Conservation (phyloP, 2,329 filamentous ascomycete genomes). For the Neurospora crassa region DNA sequence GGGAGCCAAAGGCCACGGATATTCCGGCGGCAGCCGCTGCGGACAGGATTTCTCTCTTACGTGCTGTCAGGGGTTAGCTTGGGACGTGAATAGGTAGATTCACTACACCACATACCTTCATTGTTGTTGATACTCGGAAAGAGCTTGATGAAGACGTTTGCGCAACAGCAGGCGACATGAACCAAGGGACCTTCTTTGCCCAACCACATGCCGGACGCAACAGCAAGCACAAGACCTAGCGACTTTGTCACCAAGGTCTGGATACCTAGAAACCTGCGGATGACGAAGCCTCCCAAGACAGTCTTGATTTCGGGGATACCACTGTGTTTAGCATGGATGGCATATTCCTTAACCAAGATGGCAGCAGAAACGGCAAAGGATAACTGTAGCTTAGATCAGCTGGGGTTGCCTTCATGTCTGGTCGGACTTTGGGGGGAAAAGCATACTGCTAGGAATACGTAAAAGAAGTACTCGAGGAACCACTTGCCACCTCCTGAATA, state of each 20-base stretch:
- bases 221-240: conserved; percentile 76
- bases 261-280: conserved; percentile 71
- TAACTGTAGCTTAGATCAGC: conserved; percentile 40
- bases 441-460: conserved; percentile 70
- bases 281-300: conserved; percentile 86
- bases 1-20: conserved; percentile 87
- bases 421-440: too few species aligned
- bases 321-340: conserved; percentile 82
- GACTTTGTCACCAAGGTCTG: conserved; percentile 92
- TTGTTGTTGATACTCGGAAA: conserved; percentile 76
- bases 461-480: conserved; percentile 81
- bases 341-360: conserved; percentile 73
- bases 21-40: conserved; percentile 88
- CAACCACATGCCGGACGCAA: conserved; percentile 91
- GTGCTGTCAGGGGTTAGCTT: conserved; percentile 42
- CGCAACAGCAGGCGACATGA: conserved; percentile 93
- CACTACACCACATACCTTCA: conserved; percentile 51
- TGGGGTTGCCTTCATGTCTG: neutral
- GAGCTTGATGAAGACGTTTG: conserved; percentile 85
- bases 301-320: conserved; percentile 98
- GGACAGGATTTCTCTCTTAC: conserved; percentile 87
- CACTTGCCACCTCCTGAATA: conserved; percentile 60
- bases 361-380: conserved; percentile 70
- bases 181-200: conserved; percentile 94
- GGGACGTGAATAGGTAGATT: conserved; percentile 15